Evolutionary conservation across 495 filamentous ascomycete genomes (phyloP), one percentile per base, ranked within the genome.

Genomic region (Daldinia bambusicola): DNA sequence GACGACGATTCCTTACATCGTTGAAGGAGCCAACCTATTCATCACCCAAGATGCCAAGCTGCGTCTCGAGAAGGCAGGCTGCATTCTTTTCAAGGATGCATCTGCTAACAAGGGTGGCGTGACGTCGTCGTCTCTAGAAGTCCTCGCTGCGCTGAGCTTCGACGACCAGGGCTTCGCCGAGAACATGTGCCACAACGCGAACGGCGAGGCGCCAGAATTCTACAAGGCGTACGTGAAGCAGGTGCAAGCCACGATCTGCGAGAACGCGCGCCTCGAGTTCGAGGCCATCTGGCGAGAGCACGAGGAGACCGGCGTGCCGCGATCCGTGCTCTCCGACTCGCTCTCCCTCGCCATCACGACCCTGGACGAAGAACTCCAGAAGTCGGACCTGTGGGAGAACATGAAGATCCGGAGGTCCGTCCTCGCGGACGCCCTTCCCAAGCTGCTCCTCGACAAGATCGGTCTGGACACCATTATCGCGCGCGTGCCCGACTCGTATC

Each of bases 21-120:
- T 99, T 52, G 95, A 99, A 80, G 95, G 95, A 20, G 95, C 95
- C 76, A 99, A 99, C 77, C 85, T 99, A 43, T 99, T 99, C 88
- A 95, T 99, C 81, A 98, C 95, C 12, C 96, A 99, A 81, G 95
- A 99, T 76, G 94, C 93, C 70, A 99, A 99, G 85, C 85, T 98
- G 62, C 91, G 93, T 20, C 87, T 99, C 5, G 95, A 99, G 82
- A 89, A 92, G 72, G 95, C 95, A 32, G 96, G 96, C 67, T 93
- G 91, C 76, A 90, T 98, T 71, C 80, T 99, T 48, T 98, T 92
- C 88, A 99, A 99, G 84, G 95, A 99, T 80, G 95, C 95, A 12
- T 97, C 93, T 48, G 94, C 96, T 48, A 99, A 99, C 86, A 99
- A 99, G 85, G 95, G 95, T 74, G 95, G 95, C 78, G 95, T 99